phyloP scores from a whole-genome alignment of 441 rosid genomes.

The Corymbia calophylla region DNA sequence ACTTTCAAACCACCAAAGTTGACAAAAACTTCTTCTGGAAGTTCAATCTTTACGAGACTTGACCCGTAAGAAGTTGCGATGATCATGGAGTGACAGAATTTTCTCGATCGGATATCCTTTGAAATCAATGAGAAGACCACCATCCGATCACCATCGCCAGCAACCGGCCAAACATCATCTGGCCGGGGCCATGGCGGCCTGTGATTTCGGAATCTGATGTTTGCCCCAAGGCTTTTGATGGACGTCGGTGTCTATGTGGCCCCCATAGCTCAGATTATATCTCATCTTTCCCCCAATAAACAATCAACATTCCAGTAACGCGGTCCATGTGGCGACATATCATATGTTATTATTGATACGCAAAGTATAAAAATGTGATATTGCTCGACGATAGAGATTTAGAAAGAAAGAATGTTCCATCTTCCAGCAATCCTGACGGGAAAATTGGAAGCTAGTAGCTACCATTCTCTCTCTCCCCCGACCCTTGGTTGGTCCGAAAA shows the following conservation, averaged over 20 bases:
- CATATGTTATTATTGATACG: not conserved
- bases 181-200: not conserved
- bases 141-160: not conserved
- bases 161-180: not conserved
- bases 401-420: not conserved
- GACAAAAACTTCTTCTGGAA: not conserved
- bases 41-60: not conserved
- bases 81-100: not conserved
- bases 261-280: not conserved
- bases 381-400: not conserved
- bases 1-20: not conserved
- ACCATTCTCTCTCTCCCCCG: not conserved
- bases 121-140: not conserved
- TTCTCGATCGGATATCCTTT: not conserved
- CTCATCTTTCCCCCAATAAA: not conserved
- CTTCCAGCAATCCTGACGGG: not conserved
- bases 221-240: not conserved
- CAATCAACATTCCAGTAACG: not conserved
- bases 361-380: not conserved
- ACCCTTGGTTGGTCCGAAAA: not conserved
- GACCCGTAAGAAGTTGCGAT: not conserved
- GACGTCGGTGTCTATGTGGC: not conserved
- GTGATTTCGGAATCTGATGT: not conserved
- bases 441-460: not conserved
- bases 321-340: not conserved